These are phyloP conservation scores for Dactylellina leptospora DNA, from an alignment of 2,329 filamentous ascomycete genomes.

Conservation along the genomic window DNA sequence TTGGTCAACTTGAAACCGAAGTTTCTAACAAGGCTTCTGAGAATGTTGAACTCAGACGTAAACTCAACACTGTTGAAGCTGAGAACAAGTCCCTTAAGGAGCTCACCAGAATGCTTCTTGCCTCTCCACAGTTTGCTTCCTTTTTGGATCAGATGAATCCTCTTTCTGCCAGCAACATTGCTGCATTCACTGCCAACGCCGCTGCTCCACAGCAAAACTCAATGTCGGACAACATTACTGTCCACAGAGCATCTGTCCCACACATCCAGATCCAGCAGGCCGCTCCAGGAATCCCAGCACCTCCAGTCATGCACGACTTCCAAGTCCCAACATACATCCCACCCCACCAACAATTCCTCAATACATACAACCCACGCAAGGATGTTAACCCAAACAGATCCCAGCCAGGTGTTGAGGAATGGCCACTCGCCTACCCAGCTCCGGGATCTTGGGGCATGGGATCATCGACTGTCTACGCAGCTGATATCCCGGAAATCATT, in stretches of 20 bases:
- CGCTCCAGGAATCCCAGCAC: no score
- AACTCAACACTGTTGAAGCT: constrained; percentile 82
- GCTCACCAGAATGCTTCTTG: constrained; percentile 80
- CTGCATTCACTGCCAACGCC: constrained; percentile 25
- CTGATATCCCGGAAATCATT: constrained; percentile 46
- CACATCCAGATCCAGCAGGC: constrained; percentile 50
- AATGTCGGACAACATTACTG: constrained; percentile 54
- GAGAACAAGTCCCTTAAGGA: constrained; percentile 84
- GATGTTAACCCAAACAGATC: constrained; percentile 55
- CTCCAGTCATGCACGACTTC: constrained; percentile 42
- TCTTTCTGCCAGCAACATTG: constrained; percentile 40
- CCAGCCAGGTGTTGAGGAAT: constrained; percentile 54
- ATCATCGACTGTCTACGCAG: constrained; percentile 37
- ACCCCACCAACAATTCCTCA: constrained; percentile 47
- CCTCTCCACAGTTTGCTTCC: constrained; percentile 75
- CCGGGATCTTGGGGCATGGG: constrained; percentile 51
- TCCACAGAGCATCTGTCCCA: constrained; percentile 52
- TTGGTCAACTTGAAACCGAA: constrained; percentile 89
- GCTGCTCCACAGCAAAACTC: constrained; percentile 42
- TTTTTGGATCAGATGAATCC: constrained; percentile 55
- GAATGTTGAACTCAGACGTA: constrained; percentile 77
- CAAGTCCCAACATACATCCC: constrained; percentile 36
- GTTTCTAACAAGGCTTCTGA: constrained; percentile 85
- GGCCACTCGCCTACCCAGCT: constrained; percentile 56
- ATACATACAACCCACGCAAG: constrained; percentile 55